These are phyloP conservation scores for Choiromyces venosus DNA, from an alignment of 495 filamentous ascomycete species.

Conservation along the genomic window DNA sequence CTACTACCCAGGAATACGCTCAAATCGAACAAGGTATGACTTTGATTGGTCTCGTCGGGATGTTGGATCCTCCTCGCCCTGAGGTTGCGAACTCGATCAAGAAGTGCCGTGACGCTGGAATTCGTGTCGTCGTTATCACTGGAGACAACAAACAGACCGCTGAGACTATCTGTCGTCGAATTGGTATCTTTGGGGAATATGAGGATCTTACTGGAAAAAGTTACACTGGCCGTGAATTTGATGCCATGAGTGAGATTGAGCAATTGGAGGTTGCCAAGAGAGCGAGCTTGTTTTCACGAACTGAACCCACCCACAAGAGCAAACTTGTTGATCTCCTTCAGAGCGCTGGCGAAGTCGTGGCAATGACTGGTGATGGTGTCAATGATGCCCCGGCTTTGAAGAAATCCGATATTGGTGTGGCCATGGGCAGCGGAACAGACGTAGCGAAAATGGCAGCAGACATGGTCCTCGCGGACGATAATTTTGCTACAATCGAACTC, in stretches of 20 bases:
- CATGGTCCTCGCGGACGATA: constrained; percentile 98
- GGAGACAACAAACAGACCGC: constrained; percentile 97
- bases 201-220: constrained; percentile 89
- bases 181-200: constrained; percentile 78
- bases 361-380: constrained; percentile 99
- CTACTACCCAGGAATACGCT: constrained; percentile 74
- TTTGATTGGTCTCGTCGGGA: constrained; percentile 84
- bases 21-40: constrained; percentile 91
- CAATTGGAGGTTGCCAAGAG: constrained; percentile 75
- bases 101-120: constrained; percentile 86
- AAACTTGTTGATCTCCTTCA: constrained; percentile 95
- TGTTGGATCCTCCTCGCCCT: constrained; percentile 96
- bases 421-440: constrained; percentile 98
- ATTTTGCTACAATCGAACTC: constrained; percentile 95
- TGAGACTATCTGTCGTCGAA: constrained; percentile 94
- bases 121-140: constrained; percentile 95
- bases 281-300: constrained; percentile 92
- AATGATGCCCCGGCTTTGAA: constrained; percentile 98
- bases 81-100: constrained; percentile 81
- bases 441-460: constrained; percentile 95
- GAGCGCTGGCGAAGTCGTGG: constrained; percentile 86
- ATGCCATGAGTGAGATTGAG: constrained; percentile 70
- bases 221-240: constrained; percentile 91
- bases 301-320: constrained; percentile 92
- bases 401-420: constrained; percentile 97